Percentiles rank a stretch among this genome's conserved stretches.
These are phyloP conservation scores for Chlamydomonas eustigma DNA, from an alignment of 139 green algal species.

Conservation along the genomic window DNA sequence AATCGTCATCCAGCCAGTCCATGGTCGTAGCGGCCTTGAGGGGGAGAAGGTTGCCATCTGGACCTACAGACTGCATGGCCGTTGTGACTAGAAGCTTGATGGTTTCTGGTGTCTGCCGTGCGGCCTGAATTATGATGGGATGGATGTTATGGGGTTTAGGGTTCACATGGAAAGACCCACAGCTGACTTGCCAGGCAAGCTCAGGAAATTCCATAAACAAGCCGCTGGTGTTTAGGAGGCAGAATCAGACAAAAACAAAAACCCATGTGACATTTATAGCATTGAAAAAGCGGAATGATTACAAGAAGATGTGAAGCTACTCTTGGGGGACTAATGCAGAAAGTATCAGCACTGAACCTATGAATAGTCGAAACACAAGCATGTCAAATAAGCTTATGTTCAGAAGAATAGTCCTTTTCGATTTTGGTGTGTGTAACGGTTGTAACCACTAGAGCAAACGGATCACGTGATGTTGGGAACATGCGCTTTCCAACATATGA, in stretches of 20 bases:
- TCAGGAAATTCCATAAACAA: not conserved
- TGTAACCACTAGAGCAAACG: too few relatives aligned
- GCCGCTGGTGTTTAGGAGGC: not conserved
- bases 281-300: too few relatives aligned
- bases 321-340: too few relatives aligned
- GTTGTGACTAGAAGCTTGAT: constrained; percentile 1
- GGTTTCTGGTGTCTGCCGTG: constrained; percentile 1
- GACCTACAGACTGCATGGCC: not conserved
- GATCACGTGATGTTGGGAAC: too few relatives aligned
- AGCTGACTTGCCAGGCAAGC: not conserved
- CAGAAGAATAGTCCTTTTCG: too few relatives aligned
- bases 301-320: too few relatives aligned
- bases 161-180: not conserved
- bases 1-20: not conserved
- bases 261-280: not conserved
- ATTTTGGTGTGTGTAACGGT: too few relatives aligned
- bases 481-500: too few relatives aligned
- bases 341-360: too few relatives aligned
- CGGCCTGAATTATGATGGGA: not conserved
- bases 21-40: not conserved
- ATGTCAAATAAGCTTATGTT: too few relatives aligned
- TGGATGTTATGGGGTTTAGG: not conserved
- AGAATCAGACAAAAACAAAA: not conserved
- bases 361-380: too few relatives aligned
- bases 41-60: not conserved